phyloP scores from a whole-genome alignment of 257 asterid species.

The Nicotiana attenuata region DNA sequence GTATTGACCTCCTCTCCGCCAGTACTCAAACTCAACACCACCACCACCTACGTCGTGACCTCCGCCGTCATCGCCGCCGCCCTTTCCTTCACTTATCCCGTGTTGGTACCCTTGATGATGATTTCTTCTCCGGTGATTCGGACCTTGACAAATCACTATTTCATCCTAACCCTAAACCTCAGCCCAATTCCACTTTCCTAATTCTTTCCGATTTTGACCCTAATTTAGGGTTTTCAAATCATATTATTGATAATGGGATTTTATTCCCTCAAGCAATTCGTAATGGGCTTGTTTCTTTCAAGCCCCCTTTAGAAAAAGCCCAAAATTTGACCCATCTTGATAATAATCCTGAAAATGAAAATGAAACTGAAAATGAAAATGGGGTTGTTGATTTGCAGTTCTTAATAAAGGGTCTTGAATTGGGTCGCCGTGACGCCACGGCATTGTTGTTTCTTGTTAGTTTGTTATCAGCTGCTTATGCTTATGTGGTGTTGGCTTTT shows the following conservation, averaged over 20 bases:
- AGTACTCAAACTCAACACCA: constrained; percentile 11
- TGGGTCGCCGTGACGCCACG: constrained; percentile 55
- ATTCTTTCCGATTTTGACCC: constrained; percentile 42
- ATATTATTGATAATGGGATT: constrained; percentile 43
- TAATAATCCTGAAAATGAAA: background rate
- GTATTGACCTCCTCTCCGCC: constrained; percentile 48
- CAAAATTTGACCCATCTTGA: constrained; percentile 1
- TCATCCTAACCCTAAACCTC: constrained; percentile 40
- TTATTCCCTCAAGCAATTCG: constrained; percentile 30
- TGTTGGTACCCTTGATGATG: constrained; percentile 80
- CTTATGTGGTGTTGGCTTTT: constrained; percentile 64
- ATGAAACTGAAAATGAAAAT: background rate
- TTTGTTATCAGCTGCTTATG: constrained; percentile 51
- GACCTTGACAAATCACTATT: constrained; percentile 75
- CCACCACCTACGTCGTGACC: constrained; percentile 25
- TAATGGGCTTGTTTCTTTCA: constrained; percentile 42
- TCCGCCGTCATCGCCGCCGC: constrained; percentile 62
- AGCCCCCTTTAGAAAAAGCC: constrained; percentile 24
- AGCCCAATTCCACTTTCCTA: constrained; percentile 39
- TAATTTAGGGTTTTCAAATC: constrained; percentile 37
- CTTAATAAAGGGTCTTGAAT: constrained; percentile 60
- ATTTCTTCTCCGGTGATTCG: constrained; percentile 82
- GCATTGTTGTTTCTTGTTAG: constrained; percentile 55
- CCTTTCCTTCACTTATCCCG: constrained; percentile 88
- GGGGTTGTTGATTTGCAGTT: constrained; percentile 60